A percentile compares a stretch with the other conserved stretches of the same genome.
Evolutionary conservation across 2,329 filamentous ascomycete species (phyloP).

Genomic region (Fonsecaea monophora): DNA sequence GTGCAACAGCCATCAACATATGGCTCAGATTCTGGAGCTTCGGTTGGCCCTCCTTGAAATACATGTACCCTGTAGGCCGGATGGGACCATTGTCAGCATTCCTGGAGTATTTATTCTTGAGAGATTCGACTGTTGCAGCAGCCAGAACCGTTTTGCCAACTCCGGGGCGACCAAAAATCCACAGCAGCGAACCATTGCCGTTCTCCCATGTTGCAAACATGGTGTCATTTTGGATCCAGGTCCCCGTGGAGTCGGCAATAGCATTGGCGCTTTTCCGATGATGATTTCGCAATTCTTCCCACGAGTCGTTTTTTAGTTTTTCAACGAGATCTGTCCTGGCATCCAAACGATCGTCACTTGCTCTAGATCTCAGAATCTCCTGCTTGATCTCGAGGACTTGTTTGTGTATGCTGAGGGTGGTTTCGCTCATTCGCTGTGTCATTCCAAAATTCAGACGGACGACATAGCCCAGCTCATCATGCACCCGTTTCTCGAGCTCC

Average conservation of each 20-base stretch:
- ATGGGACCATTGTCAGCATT: conserved; percentile 18
- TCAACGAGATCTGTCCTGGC: conserved; percentile 11
- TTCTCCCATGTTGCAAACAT: conserved; percentile 29
- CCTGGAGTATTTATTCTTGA: conserved; percentile 25
- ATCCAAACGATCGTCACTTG: background rate
- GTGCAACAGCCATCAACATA: conserved; percentile 17
- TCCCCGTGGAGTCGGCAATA: conserved; percentile 16
- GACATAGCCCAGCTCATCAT: conserved; percentile 14
- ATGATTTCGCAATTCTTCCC: conserved; percentile 23
- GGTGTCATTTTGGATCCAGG: conserved; percentile 24
- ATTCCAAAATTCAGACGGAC: conserved; percentile 13
- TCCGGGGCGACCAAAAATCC: conserved; percentile 25
- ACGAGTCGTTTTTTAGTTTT: conserved; percentile 9
- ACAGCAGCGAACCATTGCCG: conserved; percentile 20
- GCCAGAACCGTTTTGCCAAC: conserved; percentile 27
- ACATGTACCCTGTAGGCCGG: conserved; percentile 19
- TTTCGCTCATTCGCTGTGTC: conserved; percentile 14
- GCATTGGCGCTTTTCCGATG: conserved; percentile 14
- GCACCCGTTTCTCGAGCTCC: conserved; percentile 13
- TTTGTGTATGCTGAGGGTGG: conserved; percentile 5
- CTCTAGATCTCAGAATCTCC: conserved; percentile 15
- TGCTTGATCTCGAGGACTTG: conserved; percentile 11
- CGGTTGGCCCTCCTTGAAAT: conserved; percentile 17
- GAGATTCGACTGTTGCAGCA: conserved; percentile 20
- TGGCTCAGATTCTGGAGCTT: conserved; percentile 9